phyloP scores from a whole-genome alignment of 768 basidiomycete genomes.

The Chalciporus chontae region DNA sequence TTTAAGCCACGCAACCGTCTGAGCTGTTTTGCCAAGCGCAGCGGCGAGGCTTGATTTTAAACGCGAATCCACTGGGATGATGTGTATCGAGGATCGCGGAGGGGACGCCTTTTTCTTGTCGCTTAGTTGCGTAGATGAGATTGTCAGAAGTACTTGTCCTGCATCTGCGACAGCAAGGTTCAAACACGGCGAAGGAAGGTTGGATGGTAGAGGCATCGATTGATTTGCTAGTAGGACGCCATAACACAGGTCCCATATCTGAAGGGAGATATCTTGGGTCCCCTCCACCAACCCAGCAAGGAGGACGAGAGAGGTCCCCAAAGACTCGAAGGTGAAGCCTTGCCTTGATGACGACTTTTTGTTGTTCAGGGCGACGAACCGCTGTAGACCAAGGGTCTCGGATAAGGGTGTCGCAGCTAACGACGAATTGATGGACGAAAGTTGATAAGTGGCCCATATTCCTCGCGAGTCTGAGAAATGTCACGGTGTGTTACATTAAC shows the following conservation, averaged over 20 bases:
- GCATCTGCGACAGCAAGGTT: constrained; percentile 33
- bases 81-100: constrained; percentile 50
- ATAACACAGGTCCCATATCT: constrained; percentile 70
- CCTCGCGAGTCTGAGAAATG: constrained; percentile 40
- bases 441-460: constrained; percentile 38
- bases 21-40: constrained; percentile 52
- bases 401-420: constrained; percentile 21
- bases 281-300: constrained; percentile 41
- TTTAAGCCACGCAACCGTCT: constrained; percentile 45
- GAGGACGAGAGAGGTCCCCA: constrained; percentile 57
- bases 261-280: constrained; percentile 45
- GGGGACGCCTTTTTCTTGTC: constrained; percentile 8
- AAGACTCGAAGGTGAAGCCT: constrained; percentile 40
- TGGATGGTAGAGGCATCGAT: constrained; percentile 46
- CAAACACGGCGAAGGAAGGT: constrained; percentile 30
- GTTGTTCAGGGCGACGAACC: constrained; percentile 12
- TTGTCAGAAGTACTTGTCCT: constrained; percentile 51
- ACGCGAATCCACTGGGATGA: constrained; percentile 55
- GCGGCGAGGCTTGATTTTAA: constrained; percentile 56
- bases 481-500: background rate
- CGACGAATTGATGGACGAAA: constrained; percentile 25
- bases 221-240: constrained; percentile 59
- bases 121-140: constrained; percentile 35
- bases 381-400: constrained; percentile 20
- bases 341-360: constrained; percentile 10